These are phyloP conservation scores for Globisporangium cystogenes DNA, from an alignment of 352 stramenopile species.

Conservation along the genomic window DNA sequence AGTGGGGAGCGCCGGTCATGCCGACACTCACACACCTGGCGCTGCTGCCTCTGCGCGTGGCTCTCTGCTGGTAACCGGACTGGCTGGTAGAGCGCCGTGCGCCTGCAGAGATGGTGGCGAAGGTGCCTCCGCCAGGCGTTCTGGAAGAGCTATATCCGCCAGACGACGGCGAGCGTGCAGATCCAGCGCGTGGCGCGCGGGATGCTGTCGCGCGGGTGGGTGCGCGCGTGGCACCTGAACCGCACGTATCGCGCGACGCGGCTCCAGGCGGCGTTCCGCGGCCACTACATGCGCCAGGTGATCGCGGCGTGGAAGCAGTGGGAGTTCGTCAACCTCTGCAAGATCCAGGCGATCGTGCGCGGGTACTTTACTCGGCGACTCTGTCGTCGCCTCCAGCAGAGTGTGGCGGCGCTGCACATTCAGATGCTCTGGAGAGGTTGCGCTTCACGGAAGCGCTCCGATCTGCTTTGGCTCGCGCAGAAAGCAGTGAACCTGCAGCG, in stretches of 20 bases:
- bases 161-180: constrained; percentile 31
- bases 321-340: constrained; percentile 49
- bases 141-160: constrained; percentile 36
- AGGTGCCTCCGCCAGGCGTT: constrained; percentile 28
- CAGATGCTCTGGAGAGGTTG: constrained; percentile 58
- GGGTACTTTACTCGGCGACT: constrained; percentile 28
- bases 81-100: constrained; percentile 21
- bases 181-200: constrained; percentile 56
- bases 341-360: constrained; percentile 61
- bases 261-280: constrained; percentile 58
- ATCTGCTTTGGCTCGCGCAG: constrained; percentile 42
- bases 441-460: constrained; percentile 32
- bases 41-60: too few relatives aligned
- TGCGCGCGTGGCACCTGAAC: constrained; percentile 53
- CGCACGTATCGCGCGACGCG: constrained; percentile 36
- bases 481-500: constrained; percentile 51
- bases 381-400: constrained; percentile 8
- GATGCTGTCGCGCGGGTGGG: constrained; percentile 37
- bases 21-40: too few relatives aligned
- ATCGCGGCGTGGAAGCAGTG: constrained; percentile 45
- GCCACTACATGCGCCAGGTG: constrained; percentile 41
- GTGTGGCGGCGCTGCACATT: constrained; percentile 46
- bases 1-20: too few relatives aligned
- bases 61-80: too few relatives aligned
- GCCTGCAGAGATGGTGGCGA: constrained; percentile 60